Evolutionary conservation across 1,284 basidiomycete species (phyloP).

Genomic region (Cryptococcus hybrid): DNA sequence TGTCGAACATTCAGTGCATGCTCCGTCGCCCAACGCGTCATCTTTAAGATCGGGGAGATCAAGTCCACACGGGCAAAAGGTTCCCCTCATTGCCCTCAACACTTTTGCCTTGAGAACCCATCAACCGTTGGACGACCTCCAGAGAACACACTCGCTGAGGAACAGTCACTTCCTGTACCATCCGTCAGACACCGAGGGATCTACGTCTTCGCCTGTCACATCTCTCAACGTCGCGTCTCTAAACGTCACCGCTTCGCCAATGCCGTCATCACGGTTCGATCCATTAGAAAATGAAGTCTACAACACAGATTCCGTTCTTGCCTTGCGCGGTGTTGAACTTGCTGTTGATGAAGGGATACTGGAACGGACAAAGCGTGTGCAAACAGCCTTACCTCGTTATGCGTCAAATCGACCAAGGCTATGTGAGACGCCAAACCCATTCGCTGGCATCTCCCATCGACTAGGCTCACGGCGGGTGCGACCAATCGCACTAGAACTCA

Average conservation of each 20-base stretch:
- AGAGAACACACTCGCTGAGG: background rate
- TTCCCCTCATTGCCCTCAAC: background rate
- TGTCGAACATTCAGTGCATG: constrained; percentile 28
- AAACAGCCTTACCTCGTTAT: constrained; percentile 6
- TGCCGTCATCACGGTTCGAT: constrained; percentile 1
- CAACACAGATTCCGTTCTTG: constrained; percentile 39
- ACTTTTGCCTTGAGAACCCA: background rate
- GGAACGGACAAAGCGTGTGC: constrained; percentile 10
- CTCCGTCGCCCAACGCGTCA: constrained; percentile 6
- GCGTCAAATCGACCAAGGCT: constrained; percentile 34
- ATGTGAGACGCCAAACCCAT: constrained; percentile 37
- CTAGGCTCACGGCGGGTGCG: constrained; percentile 37
- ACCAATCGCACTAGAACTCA: constrained; percentile 42
- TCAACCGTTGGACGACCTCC: background rate
- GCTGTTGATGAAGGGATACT: constrained; percentile 36
- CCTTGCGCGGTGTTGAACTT: constrained; percentile 42
- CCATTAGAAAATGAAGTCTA: constrained; percentile 18
- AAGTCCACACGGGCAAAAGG: background rate
- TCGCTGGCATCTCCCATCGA: constrained; percentile 28
- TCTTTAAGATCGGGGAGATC: constrained; percentile 5
- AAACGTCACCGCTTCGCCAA: background rate
- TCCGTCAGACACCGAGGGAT: constrained; percentile 2
- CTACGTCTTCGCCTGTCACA: background rate
- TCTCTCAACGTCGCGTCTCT: background rate
- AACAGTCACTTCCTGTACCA: background rate